Base-by-base conservation (phyloP, 192 early-diverging fungal genomes). In the Oehlia diaphana region DNA sequence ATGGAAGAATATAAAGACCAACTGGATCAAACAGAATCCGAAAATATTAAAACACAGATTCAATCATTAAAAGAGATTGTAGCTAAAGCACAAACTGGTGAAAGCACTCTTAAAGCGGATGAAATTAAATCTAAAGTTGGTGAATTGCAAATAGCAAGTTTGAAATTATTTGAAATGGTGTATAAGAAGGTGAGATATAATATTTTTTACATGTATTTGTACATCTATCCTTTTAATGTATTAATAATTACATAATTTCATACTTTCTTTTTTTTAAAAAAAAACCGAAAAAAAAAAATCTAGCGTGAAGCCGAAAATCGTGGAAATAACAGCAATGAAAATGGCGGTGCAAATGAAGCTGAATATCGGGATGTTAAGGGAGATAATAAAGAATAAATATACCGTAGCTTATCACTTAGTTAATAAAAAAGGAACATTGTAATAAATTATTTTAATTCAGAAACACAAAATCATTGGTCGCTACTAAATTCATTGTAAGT, bases 141-240 rank as follows among this genome's bases (percentile, higher is more conserved):
- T 75, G 96, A 94, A 69, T 83, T 98, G 79, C 97, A 99, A 89
- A 92, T 93, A 83, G 92, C 90, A 14, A 91, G 91, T 74, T 86
- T 99, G 76, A 99, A 99, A 89, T 89, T 99, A 71, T 99, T 99
- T 82, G 95, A 99, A 91, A 92, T 95, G 92, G 95, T 95, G 16
- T 98, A 99, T 92, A 96, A 98, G 92, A 93, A 92, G 81, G 76
- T 67, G n/a, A 31, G 26, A 68, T 28, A 33, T 1, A 1, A 19
- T 42, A n/a, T 37, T 14, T 42, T 16, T 9, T 53, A 13, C 19
- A 28, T 33, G 0, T 33, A 14, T n/a, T 76, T 10, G 8, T 44
- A 37, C 1, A 8, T 19, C 19, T 63, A 23, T 2, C 10, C 7
- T 47, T n/a, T 47, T 47, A 47, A 47, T 12, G 44, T 12, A 47